Conservation (phyloP, 2,329 filamentous ascomycete genomes). For the Sodiomyces alkalinus region DNA sequence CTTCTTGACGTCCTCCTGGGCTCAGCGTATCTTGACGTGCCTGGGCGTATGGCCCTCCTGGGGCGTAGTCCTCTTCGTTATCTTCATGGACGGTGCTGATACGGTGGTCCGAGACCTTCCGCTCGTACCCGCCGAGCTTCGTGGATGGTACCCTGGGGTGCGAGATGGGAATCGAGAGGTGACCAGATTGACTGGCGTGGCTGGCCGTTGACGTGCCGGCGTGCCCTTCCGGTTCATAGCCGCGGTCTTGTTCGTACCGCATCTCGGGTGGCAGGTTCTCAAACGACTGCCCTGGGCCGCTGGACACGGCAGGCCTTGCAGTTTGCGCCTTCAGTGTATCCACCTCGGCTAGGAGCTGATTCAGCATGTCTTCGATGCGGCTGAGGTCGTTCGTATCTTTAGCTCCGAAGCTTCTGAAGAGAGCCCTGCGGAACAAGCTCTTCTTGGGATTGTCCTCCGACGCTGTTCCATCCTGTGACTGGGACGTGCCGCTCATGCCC, state of each 20-base stretch:
- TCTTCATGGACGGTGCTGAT: slow-evolving; percentile 82
- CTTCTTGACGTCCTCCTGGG: slow-evolving; percentile 35
- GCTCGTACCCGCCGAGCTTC: slow-evolving; percentile 29
- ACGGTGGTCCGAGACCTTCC: slow-evolving; percentile 57
- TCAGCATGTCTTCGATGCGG: slow-evolving; percentile 82
- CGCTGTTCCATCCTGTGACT: slow-evolving; percentile 26
- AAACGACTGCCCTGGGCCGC: slow-evolving; percentile 46
- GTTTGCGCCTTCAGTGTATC: slow-evolving; percentile 60
- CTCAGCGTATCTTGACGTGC: slow-evolving; percentile 29
- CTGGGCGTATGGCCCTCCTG: slow-evolving; percentile 25
- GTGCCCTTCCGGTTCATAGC: slow-evolving; percentile 73
- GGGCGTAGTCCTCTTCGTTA: slow-evolving; percentile 59
- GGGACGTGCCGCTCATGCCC: slow-evolving; percentile 28
- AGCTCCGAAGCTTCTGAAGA: slow-evolving; percentile 77
- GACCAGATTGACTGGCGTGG: slow-evolving; percentile 60
- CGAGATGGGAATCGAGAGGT: slow-evolving; percentile 46
- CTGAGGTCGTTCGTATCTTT: slow-evolving; percentile 79
- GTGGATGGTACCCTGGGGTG: slow-evolving; percentile 30
- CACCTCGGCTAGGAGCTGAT: slow-evolving; percentile 83
- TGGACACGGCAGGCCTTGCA: slow-evolving; percentile 20
- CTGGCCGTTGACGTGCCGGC: slow-evolving; percentile 57
- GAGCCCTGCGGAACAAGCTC: slow-evolving; percentile 84
- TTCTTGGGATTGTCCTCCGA: slow-evolving; percentile 57
- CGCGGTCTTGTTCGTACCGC: slow-evolving; percentile 53
- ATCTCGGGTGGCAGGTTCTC: slow-evolving; percentile 49